Base-by-base conservation (phyloP, 495 filamentous ascomycete genomes). In the Baudoinia panamericana region DNA sequence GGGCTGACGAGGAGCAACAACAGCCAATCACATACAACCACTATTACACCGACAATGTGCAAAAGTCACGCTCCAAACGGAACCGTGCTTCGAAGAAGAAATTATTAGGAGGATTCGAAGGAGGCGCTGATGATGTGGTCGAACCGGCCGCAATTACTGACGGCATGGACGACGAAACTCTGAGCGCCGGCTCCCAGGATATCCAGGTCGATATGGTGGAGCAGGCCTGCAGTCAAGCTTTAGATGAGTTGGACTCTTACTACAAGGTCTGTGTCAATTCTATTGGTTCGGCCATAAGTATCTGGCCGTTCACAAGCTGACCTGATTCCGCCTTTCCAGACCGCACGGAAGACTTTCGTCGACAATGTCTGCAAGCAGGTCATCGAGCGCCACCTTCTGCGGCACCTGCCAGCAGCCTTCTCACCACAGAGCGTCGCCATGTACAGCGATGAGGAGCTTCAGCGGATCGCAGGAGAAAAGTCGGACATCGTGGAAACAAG, bases 11-110 rank as follows among this genome's bases (percentile, higher is more conserved):
- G 19, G 15, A 26, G 3, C 13, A 21, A 13, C 48, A 51, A 16
- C 50, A n/a, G n/a, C n/a, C 50, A 32, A 50, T 50, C 20, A 53
- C 51, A 7, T 50, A 50, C 36, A 50, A 53, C 20, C 51, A 50
- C 24, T 50, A 46, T 19, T 50, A 31, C 25, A 50, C 51, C 0
- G 39, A 50, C 26, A 50, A 36, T n/a, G 28, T 49, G 1, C 34
- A 41, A 24, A 49, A 53, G 2, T n/a, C 38, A 16, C 45, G 46
- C 4, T 27, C 11, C 2, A 17, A 18, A 2, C 33, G 33, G 11
- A 16, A 19, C 22, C n/a, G n/a, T n/a, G n/a, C n/a, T n/a, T n/a
- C n/a, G n/a, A n/a, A n/a, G n/a, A n/a, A n/a, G n/a, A n/a, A n/a
- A n/a, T n/a, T n/a, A n/a, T n/a, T n/a, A n/a, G n/a, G n/a, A n/a